A percentile compares a stretch with the other conserved stretches of the same genome.
Evolutionary conservation across 805 yeast species (phyloP).

Genomic region (Ogataea thermomethanolica): DNA sequence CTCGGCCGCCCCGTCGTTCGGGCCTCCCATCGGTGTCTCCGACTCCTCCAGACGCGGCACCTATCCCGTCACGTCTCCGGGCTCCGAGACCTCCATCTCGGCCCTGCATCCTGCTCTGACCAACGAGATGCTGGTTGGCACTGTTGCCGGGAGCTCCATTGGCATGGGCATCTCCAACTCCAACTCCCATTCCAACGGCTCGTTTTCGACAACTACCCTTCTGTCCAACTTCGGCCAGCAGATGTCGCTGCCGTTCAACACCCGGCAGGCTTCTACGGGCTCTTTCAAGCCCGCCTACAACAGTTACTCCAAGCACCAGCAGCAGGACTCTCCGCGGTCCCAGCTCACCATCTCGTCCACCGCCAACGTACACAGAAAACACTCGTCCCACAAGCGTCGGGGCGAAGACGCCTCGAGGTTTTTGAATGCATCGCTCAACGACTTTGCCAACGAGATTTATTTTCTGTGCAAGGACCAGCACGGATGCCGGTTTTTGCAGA

Average conservation of each 20-base stretch:
- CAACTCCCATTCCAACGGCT: neutral
- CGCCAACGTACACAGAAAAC: conserved; percentile 35
- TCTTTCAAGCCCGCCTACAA: conserved; percentile 12
- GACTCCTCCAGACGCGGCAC: conserved; percentile 44
- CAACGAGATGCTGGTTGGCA: conserved; percentile 26
- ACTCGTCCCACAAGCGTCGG: conserved; percentile 32
- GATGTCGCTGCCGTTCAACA: conserved; percentile 1
- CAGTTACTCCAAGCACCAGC: conserved; percentile 8
- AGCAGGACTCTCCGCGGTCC: conserved; percentile 8
- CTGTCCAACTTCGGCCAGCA: conserved; percentile 2
- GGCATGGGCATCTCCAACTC: conserved; percentile 27
- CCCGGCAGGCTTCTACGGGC: neutral
- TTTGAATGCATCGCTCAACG: conserved; percentile 62
- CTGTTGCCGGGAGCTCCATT: conserved; percentile 28
- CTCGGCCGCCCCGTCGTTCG: conserved; percentile 14
- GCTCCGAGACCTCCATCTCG: conserved; percentile 18
- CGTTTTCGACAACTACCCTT: neutral
- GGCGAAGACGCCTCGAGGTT: conserved; percentile 72
- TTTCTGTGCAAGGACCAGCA: conserved; percentile 92
- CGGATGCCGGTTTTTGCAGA: conserved; percentile 90
- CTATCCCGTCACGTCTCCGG: conserved; percentile 23
- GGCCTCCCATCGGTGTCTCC: conserved; percentile 21
- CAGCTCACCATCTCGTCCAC: conserved; percentile 27
- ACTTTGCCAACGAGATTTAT: conserved; percentile 69
- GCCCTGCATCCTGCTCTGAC: conserved; percentile 27